Base-by-base conservation (phyloP, 2,329 filamentous ascomycete genomes). In the Biscogniauxia marginata region DNA sequence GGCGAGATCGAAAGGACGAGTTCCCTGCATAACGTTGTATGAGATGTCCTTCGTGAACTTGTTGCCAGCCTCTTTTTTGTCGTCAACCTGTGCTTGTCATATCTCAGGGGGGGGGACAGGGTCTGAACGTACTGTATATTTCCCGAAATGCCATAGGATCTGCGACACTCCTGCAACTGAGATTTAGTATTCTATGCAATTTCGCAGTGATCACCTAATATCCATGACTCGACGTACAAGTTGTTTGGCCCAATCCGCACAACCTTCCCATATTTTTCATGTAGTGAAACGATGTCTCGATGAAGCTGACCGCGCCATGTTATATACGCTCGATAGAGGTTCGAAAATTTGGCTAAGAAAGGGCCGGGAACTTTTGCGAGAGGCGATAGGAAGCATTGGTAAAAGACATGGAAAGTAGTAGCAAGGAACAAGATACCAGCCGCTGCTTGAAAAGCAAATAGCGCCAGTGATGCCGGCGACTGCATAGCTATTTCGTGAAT, bases 211-310 rank as follows among this genome's bases (percentile, higher is more conserved):
- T 54, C 18, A 60, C 48, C 7, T 16, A 43, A 21, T 8, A 19
- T 34, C 25, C 39, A 39, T 4, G 11, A 13, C 22, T 7, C 24
- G 11, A 60, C 58, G 58, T 24, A 60, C 58, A 60, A 23, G 19
- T 60, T 56, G 19, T 52, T 58, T 16, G 56, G 58, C 4, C 50
- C 55, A 46, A 60, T 58, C 39, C 58, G 51, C 18, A 60, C 55
- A 11, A 60, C 58, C 9, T 55, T 50, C 5, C 58, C 58, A 22
- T 58, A 54, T 25, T 50, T 50, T 8, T 43, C 34, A 48, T 60
- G 58, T 3, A 58, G 45, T 1, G 20, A 44, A 3, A 53, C 21
- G 5, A 60, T n/a, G 22, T 58, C 55, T 1, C 53, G 50, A 49
- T 58, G 55, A 47, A 47, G 58, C 4, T 11, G 22, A 22, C 55